phyloP scores from a whole-genome alignment of 2,329 filamentous ascomycete species.

The Fusarium palustre region DNA sequence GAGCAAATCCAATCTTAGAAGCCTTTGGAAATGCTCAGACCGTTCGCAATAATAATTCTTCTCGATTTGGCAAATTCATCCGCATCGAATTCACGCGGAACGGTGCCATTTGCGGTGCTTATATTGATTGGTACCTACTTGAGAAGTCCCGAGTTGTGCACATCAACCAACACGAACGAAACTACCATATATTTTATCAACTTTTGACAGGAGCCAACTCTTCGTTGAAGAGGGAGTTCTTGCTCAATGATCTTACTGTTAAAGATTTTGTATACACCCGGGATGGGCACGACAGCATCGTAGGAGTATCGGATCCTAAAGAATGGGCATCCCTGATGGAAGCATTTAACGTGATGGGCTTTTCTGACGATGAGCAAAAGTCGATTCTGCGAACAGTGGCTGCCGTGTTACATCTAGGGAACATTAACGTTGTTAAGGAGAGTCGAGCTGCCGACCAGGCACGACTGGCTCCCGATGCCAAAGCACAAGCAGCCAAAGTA shows the following conservation, averaged over 20 bases:
- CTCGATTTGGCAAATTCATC: constrained; percentile 98
- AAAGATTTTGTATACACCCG: constrained; percentile 93
- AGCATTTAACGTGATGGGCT: constrained; percentile 94
- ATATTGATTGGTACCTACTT: constrained; percentile 97
- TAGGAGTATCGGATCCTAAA: constrained; percentile 87
- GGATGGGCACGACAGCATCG: constrained; percentile 90
- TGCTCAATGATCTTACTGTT: constrained; percentile 79
- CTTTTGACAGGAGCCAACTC: constrained; percentile 84
- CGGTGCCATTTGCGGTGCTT: constrained; percentile 93
- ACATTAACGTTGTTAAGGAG: constrained; percentile 89
- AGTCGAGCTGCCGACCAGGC: constrained; percentile 93
- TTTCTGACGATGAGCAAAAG: constrained; percentile 84
- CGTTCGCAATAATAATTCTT: constrained; percentile 97
- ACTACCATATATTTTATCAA: constrained; percentile 98
- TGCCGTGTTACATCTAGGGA: constrained; percentile 92
- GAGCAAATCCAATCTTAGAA: constrained; percentile 97
- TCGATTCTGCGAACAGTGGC: constrained; percentile 89
- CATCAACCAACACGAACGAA: constrained; percentile 87
- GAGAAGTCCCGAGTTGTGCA: constrained; percentile 98
- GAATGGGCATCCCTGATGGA: constrained; percentile 94
- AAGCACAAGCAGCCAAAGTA: constrained; percentile 79
- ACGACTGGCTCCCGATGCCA: constrained; percentile 79
- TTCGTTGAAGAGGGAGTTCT: constrained; percentile 78
- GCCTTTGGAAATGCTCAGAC: constrained; percentile 98
- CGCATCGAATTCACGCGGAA: constrained; percentile 91